Evolutionary conservation across 2,329 filamentous ascomycete genomes (phyloP), one percentile per base, ranked within the genome.

Genomic region (Aspergillus pseudonomiae): DNA sequence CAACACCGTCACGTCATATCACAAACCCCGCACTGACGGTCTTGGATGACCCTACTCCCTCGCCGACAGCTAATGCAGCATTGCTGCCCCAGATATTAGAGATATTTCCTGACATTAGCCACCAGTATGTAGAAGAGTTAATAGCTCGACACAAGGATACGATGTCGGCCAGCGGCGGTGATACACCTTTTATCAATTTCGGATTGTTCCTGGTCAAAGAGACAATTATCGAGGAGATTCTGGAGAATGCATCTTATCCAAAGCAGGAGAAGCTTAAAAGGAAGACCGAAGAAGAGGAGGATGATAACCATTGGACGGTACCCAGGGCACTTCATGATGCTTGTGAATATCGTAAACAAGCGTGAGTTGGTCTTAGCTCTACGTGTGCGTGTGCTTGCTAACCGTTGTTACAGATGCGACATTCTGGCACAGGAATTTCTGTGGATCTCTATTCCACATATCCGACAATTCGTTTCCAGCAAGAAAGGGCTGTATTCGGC

Each of bases 91-190:
- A 73, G n/a, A 69, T 85, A 21, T 43, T 80, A 5, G 70, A 73
- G 12, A 67, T 85, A 10, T 84, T 85, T 60, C 83, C 83, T 10
- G 81, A 81, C 56, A 82, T 85, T 46, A 79, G 78, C 60, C 76
- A 72, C 26, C 70, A 78, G 12, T 78, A 82, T 67, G 76, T 84
- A 26, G 67, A 67, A 12, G 67, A 71, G 19, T 68, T 83, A n/a
- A 81, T 79, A 63, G 65, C 32, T 26, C 67, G 53, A 19, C 62
- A 65, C 41, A 57, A 61, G 43, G 45, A 65, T 14, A 50, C 63
- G 39, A 34, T 39, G 11, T 41, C 52, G 14, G 11, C 32, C 26
- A 9, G 10, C 12, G 34, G 11, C 32, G 21, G 21, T 39, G 10
- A 54, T 24, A 43, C 32, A 21, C 12, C 7, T 19, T 24, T 7